Base-by-base conservation (phyloP, 75 land plant species). In the Selaginella moellendorffii region DNA sequence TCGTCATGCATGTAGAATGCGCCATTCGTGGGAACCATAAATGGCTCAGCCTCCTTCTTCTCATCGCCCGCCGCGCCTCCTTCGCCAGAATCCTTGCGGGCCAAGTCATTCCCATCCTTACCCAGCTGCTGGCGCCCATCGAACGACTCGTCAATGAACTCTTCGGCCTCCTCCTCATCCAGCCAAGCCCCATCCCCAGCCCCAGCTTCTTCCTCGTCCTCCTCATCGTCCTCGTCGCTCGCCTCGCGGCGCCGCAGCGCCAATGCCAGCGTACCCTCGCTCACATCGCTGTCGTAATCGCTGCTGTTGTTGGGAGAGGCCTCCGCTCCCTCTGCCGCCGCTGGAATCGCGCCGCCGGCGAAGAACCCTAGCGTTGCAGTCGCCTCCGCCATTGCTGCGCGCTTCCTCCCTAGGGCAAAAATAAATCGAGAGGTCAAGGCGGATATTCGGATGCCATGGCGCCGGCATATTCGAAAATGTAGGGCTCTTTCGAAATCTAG, bases 1-100 rank as follows among this genome's bases (percentile, higher is more conserved):
- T 91, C 97, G 69, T 91, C 97, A 59, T 91, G 97, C 97, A 91
- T 91, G 69, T 91, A 91, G 59, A 88, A 91, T 14, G 97, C 97
- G 24, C 97, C 97, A 1, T 86, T 84, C 8, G 95, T 91, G 0
- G 97, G 97, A 67, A 91, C 97, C 0, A 87, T 83, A 64, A 77
- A 91, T 0, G 97, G 97, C 70, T 88, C 97, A 5, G 71, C 74
- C 62, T 79, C 86, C 72, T 88, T 88, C 82, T 78, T 81, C 36
- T 75, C 83, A 68, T 75, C 82, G 22, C 63, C 72, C 2, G 14
- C 36, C 29, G 2, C 63, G 30, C 65, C 74, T 1, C 53, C 30
- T 12, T 56, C 63, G 20, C 53, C 74, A 19, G 69, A 29, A 17
- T 56, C 23, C 24, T 56, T 19, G 25, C 19, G 59, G 8, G 17